phyloP scores from a whole-genome alignment of 169 alveolate species.

The Blepharisma undulans region DNA sequence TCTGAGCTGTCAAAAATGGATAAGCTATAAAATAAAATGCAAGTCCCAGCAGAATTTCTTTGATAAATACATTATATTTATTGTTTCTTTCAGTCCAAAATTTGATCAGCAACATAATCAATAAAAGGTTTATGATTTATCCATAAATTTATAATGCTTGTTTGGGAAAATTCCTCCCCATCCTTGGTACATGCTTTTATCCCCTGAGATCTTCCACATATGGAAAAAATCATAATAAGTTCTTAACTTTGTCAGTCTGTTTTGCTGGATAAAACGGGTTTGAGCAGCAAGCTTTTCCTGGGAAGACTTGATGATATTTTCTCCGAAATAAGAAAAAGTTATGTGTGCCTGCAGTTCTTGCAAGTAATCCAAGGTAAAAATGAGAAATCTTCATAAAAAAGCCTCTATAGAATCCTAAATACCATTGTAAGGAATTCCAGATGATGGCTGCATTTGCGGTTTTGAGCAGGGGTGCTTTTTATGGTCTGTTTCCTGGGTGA shows the following conservation, averaged over 20 bases:
- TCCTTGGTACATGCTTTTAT: constrained; percentile 2
- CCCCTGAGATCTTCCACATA: background rate
- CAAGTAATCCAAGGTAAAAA: background rate
- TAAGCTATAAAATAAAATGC: background rate
- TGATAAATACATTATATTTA: background rate
- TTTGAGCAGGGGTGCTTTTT: background rate
- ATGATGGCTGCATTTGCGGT: background rate
- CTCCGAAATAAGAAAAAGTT: background rate
- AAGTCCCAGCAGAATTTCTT: background rate
- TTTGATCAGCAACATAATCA: background rate
- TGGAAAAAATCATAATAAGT: background rate
- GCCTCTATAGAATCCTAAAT: background rate
- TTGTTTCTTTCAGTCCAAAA: background rate
- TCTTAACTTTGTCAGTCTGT: background rate
- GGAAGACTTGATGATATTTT: background rate
- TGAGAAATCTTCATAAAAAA: background rate
- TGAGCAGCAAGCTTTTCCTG: background rate
- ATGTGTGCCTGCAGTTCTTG: background rate
- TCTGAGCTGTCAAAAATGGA: constrained; percentile 12
- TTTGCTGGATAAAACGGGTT: background rate
- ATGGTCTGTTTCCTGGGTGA: constrained; percentile 23
- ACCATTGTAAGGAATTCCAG: constrained; percentile 22
- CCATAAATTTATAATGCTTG: background rate
- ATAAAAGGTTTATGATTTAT: background rate
- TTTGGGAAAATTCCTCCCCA: constrained; percentile 26